phyloP scores from a whole-genome alignment of 1,284 basidiomycete species.

The Ustilago xerochloae region DNA sequence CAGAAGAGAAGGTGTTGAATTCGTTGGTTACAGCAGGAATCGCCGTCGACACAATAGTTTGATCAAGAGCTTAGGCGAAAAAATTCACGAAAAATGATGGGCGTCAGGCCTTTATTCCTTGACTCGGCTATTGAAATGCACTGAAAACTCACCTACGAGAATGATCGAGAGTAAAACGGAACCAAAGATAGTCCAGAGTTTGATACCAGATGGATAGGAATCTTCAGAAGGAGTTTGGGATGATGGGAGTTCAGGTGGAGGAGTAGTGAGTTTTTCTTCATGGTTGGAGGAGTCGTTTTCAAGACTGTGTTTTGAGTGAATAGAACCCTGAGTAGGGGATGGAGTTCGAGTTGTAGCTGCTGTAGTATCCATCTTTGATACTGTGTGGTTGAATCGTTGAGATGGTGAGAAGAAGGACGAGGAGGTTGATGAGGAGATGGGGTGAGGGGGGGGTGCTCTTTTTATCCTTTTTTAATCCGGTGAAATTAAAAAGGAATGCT shows the following conservation, averaged over 20 bases:
- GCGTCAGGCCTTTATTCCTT: too few species aligned
- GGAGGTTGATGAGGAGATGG: background rate
- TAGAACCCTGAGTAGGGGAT: background rate
- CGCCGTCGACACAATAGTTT: constrained; percentile 60
- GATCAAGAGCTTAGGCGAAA: constrained; percentile 46
- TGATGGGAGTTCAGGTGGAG: too few species aligned
- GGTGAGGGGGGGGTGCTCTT: background rate
- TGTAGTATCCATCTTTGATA: background rate
- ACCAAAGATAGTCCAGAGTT: constrained; percentile 20
- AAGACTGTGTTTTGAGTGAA: too few species aligned
- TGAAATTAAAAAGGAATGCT: too few species aligned
- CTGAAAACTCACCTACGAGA: too few species aligned
- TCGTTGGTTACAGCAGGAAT: constrained; percentile 53
- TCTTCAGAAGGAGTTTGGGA: background rate
- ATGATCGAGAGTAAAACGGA: constrained; percentile 10
- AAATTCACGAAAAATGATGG: too few species aligned
- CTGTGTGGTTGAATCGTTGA: background rate
- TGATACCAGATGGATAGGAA: background rate
- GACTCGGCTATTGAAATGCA: too few species aligned
- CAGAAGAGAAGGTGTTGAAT: constrained; percentile 48
- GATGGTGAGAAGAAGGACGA: background rate
- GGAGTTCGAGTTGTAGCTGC: background rate
- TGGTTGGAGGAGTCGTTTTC: too few species aligned
- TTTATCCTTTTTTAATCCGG: background rate
- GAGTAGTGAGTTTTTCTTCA: too few species aligned